Evolutionary conservation across 2,329 filamentous ascomycete species (phyloP).

Genomic region (Phialemoniopsis sp.): DNA sequence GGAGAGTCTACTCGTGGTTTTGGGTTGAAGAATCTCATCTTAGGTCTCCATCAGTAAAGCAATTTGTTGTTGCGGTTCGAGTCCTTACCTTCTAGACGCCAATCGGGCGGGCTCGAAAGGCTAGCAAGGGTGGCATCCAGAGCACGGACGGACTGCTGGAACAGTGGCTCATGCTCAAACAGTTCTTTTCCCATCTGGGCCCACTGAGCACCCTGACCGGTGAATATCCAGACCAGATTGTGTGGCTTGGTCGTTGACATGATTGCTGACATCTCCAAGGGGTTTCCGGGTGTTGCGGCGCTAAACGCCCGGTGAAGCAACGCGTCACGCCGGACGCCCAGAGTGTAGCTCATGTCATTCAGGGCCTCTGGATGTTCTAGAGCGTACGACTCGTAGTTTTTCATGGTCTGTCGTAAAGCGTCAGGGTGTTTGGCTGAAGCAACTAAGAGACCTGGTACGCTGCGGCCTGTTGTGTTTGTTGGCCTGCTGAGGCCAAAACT

Average conservation of each 20-base stretch:
- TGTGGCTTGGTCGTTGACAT: no score
- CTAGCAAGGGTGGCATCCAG: conserved; percentile 4
- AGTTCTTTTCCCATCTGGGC: background rate
- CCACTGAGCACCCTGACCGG: no score
- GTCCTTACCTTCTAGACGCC: conserved; percentile 9
- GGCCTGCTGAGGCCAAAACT: background rate
- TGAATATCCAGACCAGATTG: no score
- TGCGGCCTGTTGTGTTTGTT: conserved; percentile 3
- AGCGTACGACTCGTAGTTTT: background rate
- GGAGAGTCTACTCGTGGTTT: conserved; percentile 5
- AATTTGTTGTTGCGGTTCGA: no score
- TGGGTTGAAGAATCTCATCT: conserved; percentile 2
- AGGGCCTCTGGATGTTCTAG: conserved; percentile 5
- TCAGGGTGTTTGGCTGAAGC: conserved; percentile 9
- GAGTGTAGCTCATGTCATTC: conserved; percentile 11
- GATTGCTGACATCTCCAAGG: no score
- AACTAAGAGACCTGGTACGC: conserved; percentile 13
- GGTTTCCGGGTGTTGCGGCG: background rate
- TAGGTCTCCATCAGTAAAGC: background rate
- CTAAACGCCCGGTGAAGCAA: conserved; percentile 9
- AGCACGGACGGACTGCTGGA: no score
- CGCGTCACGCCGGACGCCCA: conserved; percentile 8
- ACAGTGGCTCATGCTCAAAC: no score
- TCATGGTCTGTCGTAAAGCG: background rate
- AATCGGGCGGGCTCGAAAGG: conserved; percentile 16